Evolutionary conservation across 345 rosid species (phyloP).

Genomic region (Durio zibethinus): DNA sequence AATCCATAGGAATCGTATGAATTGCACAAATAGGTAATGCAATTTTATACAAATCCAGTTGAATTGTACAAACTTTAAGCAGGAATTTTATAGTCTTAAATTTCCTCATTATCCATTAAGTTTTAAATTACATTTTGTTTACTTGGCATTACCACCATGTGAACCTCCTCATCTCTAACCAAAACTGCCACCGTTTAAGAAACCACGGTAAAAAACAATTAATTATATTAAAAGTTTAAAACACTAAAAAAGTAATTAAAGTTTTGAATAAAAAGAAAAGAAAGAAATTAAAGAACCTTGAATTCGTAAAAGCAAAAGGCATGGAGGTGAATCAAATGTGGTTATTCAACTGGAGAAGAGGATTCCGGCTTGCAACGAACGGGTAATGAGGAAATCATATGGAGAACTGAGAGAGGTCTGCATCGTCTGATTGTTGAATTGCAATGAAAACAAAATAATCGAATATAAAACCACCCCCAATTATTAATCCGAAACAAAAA

Average conservation of each 20-base stretch:
- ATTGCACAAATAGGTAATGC: too few relatives aligned
- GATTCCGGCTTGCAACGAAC: slow-evolving; percentile 93
- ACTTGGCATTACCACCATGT: slow-evolving; percentile 98
- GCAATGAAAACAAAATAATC: too few relatives aligned
- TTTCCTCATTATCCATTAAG: too few relatives aligned
- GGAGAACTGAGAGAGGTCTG: slow-evolving; percentile 87
- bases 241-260: neutral
- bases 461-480: too few relatives aligned
- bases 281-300: slow-evolving; percentile 46
- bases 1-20: too few relatives aligned
- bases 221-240: too few relatives aligned
- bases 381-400: slow-evolving; percentile 72
- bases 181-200: slow-evolving; percentile 78
- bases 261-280: neutral
- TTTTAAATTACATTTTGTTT: too few relatives aligned
- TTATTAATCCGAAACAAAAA: too few relatives aligned
- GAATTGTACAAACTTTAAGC: too few relatives aligned
- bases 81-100: slow-evolving; percentile 75
- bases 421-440: too few relatives aligned
- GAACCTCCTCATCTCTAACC: slow-evolving; percentile 83
- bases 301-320: slow-evolving; percentile 80
- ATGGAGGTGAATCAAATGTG: slow-evolving; percentile 77
- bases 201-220: neutral
- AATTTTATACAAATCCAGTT: too few relatives aligned
- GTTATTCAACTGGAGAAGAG: slow-evolving; percentile 49